A percentile compares a stretch with the other conserved stretches of the same genome.
Evolutionary conservation across 2,329 filamentous ascomycete species (phyloP).

Genomic region (Fusarium pseudocircinatum): DNA sequence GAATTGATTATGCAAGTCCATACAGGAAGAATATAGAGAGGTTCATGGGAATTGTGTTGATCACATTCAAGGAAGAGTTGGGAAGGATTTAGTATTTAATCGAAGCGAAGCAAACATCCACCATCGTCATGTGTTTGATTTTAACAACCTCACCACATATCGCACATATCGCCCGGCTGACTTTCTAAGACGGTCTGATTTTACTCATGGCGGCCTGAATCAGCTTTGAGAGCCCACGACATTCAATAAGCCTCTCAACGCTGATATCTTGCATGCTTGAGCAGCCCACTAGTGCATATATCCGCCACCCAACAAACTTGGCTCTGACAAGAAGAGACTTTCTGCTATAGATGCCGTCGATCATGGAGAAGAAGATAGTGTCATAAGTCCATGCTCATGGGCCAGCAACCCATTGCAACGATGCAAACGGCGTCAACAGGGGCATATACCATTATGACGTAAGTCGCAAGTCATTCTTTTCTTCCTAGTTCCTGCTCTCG

Average conservation of each 20-base stretch:
- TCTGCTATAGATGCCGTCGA: conserved; percentile 51
- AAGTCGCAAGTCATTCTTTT: background rate
- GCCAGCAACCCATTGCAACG: background rate
- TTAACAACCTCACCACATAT: background rate
- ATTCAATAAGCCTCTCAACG: conserved; percentile 55
- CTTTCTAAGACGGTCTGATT: background rate
- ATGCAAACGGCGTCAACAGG: background rate
- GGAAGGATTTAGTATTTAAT: conserved; percentile 31
- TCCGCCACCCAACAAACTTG: conserved; percentile 47
- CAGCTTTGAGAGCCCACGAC: conserved; percentile 7
- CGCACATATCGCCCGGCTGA: background rate
- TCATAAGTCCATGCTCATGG: background rate
- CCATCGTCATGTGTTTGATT: conserved; percentile 20
- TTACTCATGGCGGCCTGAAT: background rate
- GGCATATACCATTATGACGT: conserved; percentile 13
- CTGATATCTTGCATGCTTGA: conserved; percentile 55
- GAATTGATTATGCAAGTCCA: background rate
- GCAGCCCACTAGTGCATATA: conserved; percentile 46
- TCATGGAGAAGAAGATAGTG: background rate
- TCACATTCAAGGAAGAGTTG: conserved; percentile 12
- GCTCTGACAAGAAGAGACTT: conserved; percentile 49
- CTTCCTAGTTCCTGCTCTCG: background rate
- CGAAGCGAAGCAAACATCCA: background rate
- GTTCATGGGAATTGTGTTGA: conserved; percentile 31
- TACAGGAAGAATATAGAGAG: conserved; percentile 29